Base-by-base conservation (phyloP, 352 stramenopile genomes). In the Globisporangium camurandrum region DNA sequence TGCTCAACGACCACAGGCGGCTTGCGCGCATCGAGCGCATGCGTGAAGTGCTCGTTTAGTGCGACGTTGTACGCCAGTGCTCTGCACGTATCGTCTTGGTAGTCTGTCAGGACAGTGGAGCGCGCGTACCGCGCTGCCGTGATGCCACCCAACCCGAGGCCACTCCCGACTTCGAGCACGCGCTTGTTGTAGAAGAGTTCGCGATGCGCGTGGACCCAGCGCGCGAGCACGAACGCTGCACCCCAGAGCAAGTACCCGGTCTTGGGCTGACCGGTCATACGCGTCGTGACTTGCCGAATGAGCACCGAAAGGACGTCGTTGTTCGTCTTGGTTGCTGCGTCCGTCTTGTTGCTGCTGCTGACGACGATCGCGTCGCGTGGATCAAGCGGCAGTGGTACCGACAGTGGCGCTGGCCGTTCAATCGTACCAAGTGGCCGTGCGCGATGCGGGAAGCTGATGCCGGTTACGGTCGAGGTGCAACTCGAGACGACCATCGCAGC, bases 201-300 rank as follows among this genome's bases (percentile, higher is more conserved):
- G 16, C 83, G 79, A 34, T 89, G 74, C 23, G 85, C 61, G 49
- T 94, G 80, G 34, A 92, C 71, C 80, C 80, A 94, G 4, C 83
- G 76, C 9, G 78, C 78, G 5, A 94, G 64, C 14, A 94, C 76
- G 39, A 88, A 84, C 0, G 83, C 75, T 1, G 83, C 83, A 8
- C 83, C 83, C 83, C 83, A 94, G 23, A 94, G 61, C 8, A 90
- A 49, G 49, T 94, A 94, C 3, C 83, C 83, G 1, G 83, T 94
- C 62, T 94, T 94, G 4, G 78, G 71, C 37, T 94, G 83, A 0
- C 83, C 80, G 10, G 77, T 94, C 83, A 94, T 94, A 24, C 83
- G 80, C 26, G 61, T 85, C 7, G 71, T 76, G 2, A 94, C 78
- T 42, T 91, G 80, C 26, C 80, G 78, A 51, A 94, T 87, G 27